Base-by-base conservation (phyloP, 768 basidiomycete genomes). In the Boletus reticuloceps region DNA sequence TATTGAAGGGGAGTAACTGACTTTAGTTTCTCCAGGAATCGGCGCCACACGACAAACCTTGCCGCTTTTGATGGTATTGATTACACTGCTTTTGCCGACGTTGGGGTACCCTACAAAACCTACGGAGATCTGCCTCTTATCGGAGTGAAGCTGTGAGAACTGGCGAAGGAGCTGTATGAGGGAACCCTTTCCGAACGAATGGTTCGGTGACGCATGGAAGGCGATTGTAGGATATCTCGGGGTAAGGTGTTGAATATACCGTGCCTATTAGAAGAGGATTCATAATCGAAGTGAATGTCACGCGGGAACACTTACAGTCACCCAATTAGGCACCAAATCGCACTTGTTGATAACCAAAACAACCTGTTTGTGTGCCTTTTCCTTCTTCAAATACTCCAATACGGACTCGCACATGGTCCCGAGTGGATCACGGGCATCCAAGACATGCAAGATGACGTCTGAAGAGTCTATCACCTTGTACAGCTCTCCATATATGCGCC, bases 381-480 rank as follows among this genome's bases (percentile, higher is more conserved):
- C 96, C 73, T 97, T 98, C 65, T 84, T 85, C 65, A 99, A 80
- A 64, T 89, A 97, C 58, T 94, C 92, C 47, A 98, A 81, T 14
- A 97, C 90, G 13, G 90, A 93, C 68, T 94, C 88, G 73, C 96
- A 99, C 68, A 96, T 81, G 29, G 97, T 98, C 5, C 97, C 97
- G 47, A 97, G 69, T 1, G 96, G 96, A 71, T 98, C 96, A 41
- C 96, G 83, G 17, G 96, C 95, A 72, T 99, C 96, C 57, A 99
- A 77, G 48, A 99, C 83, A 68, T 99, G 96, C 34, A 99, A 80
- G 54, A 99, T 82, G 40, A 98, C 93, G 67, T 99, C 96, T 8
- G 94, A 96, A 3, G 96, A 99, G 70, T 99, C 97, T 67, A 99
- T 94, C 60, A 99, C 96, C 72, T 99, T 99, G 82, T 99, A 98